Base-by-base conservation (phyloP, 257 asterid species). In the Agastache rugosa region DNA sequence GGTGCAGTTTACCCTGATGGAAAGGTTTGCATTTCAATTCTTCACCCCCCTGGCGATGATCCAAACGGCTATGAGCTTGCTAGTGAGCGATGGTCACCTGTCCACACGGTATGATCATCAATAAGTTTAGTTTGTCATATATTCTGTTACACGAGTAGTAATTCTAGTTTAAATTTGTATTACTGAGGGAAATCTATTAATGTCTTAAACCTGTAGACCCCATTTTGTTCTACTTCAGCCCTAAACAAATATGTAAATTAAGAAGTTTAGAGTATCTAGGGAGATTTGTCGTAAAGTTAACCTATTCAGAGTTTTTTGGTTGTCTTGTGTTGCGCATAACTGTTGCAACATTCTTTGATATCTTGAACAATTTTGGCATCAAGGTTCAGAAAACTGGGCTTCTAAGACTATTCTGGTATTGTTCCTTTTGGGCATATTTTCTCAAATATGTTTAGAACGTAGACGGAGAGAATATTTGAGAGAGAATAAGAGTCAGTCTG, bases 21-120 rank as follows among this genome's bases (percentile, higher is more conserved):
- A 15, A 95, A 90, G 82, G 99, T 95, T 69, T 95, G 99, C 86
- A 92, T 95, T 69, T 95, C 99, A 62, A 95, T 92, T 75, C 97
- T 95, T 79, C 99, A 95, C 74, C 97, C 97, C 0, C 98, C 99
- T 23, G 99, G 99, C 2, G 98, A 95, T 65, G 99, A 95, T 87
- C 99, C 99, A 75, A 95, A 89, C 29, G 99, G 98, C 51, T 95
- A 92, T 75, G 99, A 95, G 85, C 97, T 90, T 81, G 98, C 99
- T 15, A 95, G 98, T 84, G 99, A 95, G 79, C 95, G 99, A 22
- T 95, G 99, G 99, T 85, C 98, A 10, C 99, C 98, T 78, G 99
- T 92, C 73, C 99, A 95, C 85, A 95, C 99, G 86, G 99, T 95
- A 92, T 75, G 87, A 3, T 75, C 55, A 35, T 39, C 41, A 56